A percentile compares a stretch with the other conserved stretches of the same genome.
These are phyloP conservation scores for Rhododendron ferrugineum DNA, from an alignment of 148 eudicot genomes.

Conservation along the genomic window DNA sequence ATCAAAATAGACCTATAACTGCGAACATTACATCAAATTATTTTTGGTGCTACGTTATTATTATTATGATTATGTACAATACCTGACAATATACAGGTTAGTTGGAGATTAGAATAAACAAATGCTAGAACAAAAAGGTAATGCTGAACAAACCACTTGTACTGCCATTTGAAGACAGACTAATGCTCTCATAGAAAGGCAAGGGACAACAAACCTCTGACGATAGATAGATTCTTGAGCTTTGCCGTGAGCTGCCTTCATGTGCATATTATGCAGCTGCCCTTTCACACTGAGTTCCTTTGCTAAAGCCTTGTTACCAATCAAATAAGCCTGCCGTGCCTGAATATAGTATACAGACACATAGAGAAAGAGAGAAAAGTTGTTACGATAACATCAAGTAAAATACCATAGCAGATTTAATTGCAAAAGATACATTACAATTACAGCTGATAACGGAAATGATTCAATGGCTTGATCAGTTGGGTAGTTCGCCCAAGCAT, in stretches of 20 bases:
- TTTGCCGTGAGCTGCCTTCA: constrained; percentile 92
- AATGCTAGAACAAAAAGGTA: neutral
- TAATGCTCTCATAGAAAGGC: neutral
- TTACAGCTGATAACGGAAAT: neutral
- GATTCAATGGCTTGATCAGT: neutral
- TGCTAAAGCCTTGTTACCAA: constrained; percentile 88
- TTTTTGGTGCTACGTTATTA: neutral
- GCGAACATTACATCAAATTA: neutral
- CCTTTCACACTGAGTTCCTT: constrained; percentile 92
- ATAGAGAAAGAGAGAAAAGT: neutral
- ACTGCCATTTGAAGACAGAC: neutral
- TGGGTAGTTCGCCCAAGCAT: neutral
- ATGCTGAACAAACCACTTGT: neutral
- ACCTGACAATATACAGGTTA: neutral
- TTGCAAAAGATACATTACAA: neutral
- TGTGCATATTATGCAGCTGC: constrained; percentile 85
- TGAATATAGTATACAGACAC: constrained; percentile 12
- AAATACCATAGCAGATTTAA: neutral
- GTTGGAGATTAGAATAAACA: neutral
- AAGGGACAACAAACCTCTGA: constrained; percentile 54
- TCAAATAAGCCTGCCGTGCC: constrained; percentile 89
- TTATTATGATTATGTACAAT: neutral
- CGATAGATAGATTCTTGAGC: constrained; percentile 92
- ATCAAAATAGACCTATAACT: neutral
- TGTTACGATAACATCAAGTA: neutral